Evolutionary conservation across 768 basidiomycete species (phyloP), one percentile per base, ranked within the genome.

Genomic region (Leccinum obscurum): DNA sequence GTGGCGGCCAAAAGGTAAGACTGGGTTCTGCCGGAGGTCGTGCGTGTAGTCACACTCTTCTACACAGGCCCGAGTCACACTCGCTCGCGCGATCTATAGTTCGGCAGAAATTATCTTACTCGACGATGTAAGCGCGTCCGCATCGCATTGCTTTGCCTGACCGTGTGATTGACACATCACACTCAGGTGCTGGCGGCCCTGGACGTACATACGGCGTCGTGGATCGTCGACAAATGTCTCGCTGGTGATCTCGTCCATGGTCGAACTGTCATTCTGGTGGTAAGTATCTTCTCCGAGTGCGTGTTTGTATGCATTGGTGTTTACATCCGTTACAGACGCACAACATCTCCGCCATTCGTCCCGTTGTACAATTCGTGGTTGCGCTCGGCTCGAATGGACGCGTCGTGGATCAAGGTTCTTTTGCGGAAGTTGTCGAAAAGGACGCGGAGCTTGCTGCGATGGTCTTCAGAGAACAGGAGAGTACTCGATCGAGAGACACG

Each of bases 211-310:
- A 57, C 52, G 6, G 37, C 28, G 4, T 57, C 57, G 20, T 57
- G 57, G 57, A 57, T 57, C 4, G 52, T 57, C 35, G 30, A 57
- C 14, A 57, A 55, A 20, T 57, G 52, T 17, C 24, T 57, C 1
- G 26, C 35, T 3, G 52, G 57, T 0, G 52, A 57, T 24, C 37
- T 55, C 37, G 37, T 41, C 6, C 57, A 41, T 41, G 52, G 57
- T 41, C 37, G 57, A 11, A 57, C 37, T 22, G 37, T 57, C 28
- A 57, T 57, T 55, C n/a, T 57, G n/a, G 57, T 57, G 57, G 57
- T 32, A 15, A 55, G 37, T 39, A 35, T 15, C n/a, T 14, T 5
- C 37, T 32, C 11, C 14, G 10, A n/a, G 0, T 46, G 11, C 11
- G 20, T 20, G 0, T 20, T 46, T 46, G 20, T 37, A 35, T 14